Conservation (phyloP, 192 early-diverging fungal species). For the Gamsiella multidivaricata region DNA sequence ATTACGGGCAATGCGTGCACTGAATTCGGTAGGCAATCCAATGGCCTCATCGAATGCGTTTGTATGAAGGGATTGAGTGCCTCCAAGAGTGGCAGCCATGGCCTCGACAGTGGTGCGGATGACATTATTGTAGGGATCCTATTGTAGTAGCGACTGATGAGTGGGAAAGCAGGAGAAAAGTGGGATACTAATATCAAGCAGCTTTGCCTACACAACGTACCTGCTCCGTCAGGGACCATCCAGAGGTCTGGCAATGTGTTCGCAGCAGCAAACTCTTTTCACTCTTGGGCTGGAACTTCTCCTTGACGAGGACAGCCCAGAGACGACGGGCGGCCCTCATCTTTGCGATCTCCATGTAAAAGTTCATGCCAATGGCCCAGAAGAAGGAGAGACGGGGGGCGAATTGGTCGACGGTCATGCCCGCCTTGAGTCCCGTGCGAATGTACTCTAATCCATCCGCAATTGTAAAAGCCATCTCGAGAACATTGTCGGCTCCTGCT, state of each 20-base stretch:
- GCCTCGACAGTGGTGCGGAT: constrained; percentile 90
- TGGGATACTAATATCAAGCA: background rate
- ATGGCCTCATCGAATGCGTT: constrained; percentile 93
- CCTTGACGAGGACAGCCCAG: constrained; percentile 83
- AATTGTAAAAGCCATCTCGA: constrained; percentile 92
- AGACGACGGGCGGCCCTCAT: constrained; percentile 89
- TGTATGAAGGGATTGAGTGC: constrained; percentile 94
- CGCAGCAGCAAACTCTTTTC: constrained; percentile 84
- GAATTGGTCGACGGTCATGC: constrained; percentile 91
- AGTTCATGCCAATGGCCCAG: constrained; percentile 95
- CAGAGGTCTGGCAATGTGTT: constrained; percentile 92
- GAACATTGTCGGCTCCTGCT: constrained; percentile 88
- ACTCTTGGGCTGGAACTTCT: constrained; percentile 86
- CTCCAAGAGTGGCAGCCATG: constrained; percentile 91
- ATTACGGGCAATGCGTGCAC: constrained; percentile 89
- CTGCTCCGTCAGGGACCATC: constrained; percentile 92
- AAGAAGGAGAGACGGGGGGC: constrained; percentile 92
- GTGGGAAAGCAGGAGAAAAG: background rate
- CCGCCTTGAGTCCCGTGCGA: constrained; percentile 78
- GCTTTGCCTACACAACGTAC: constrained; percentile 19
- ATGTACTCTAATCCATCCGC: constrained; percentile 90
- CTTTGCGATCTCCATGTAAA: constrained; percentile 96
- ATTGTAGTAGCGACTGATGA: too few species aligned
- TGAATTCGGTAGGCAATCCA: constrained; percentile 86
- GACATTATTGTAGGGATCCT: constrained; percentile 92